Conservation (phyloP, 192 early-diverging fungal genomes). For the Funneliformis geosporum region DNA sequence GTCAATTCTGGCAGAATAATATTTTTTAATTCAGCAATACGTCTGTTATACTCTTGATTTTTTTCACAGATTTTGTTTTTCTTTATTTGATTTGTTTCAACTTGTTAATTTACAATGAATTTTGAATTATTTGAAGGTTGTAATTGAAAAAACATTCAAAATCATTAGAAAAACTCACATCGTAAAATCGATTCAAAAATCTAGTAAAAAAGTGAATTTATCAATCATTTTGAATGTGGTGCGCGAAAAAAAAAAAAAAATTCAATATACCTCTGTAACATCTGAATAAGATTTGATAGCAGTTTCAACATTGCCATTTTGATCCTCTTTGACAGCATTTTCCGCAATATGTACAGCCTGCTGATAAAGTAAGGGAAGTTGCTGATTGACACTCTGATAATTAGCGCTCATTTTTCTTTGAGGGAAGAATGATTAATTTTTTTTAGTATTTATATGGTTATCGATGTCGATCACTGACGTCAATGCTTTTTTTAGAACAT, state of each 20-base stretch:
- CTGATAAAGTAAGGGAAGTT: background rate
- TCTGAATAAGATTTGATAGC: background rate
- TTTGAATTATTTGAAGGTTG: too few relatives aligned
- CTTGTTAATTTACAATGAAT: background rate
- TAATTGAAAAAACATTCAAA: too few relatives aligned
- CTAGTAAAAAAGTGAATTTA: background rate
- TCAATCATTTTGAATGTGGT: background rate
- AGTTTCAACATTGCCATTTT: background rate
- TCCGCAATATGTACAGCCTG: background rate
- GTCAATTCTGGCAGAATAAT: background rate
- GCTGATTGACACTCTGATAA: background rate
- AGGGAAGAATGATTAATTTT: too few relatives aligned
- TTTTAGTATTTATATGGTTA: too few relatives aligned
- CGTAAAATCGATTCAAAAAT: background rate
- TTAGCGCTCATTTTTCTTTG: background rate
- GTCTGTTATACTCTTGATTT: background rate
- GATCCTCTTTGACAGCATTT: background rate
- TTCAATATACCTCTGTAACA: background rate
- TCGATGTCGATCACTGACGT: too few relatives aligned
- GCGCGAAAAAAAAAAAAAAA: too few relatives aligned
- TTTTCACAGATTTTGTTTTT: background rate
- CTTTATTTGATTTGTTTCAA: background rate
- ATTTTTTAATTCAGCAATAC: background rate
- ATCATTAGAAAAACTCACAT: background rate
- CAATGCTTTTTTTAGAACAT: too few relatives aligned